A percentile compares a stretch with the other conserved stretches of the same genome.
Conservation (phyloP, 176 grass and related monocot genomes). For the Zizania latifolia region DNA sequence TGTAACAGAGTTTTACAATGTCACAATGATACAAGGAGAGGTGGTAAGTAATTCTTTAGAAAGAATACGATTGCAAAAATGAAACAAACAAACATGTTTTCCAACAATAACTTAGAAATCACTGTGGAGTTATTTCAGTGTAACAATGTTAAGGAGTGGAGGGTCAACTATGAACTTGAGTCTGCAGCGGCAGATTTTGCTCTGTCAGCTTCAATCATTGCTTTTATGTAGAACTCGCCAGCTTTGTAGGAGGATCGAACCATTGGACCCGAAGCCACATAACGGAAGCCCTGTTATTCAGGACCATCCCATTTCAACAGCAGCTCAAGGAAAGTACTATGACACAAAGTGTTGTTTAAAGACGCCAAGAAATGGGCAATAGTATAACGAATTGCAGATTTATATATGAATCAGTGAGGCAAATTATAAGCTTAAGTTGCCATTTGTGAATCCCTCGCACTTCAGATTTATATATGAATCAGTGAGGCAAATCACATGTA, state of each 20-base stretch:
- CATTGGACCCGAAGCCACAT: constrained; percentile 90
- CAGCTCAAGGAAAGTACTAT: background rate
- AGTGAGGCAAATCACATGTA: background rate
- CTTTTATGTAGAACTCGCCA: constrained; percentile 91
- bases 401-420: background rate
- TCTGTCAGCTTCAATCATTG: constrained; percentile 87
- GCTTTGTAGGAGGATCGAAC: constrained; percentile 93
- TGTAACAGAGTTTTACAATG: too few species aligned
- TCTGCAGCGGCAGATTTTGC: constrained; percentile 23
- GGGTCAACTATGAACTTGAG: constrained; percentile 18
- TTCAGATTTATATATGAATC: background rate
- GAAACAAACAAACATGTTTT: background rate
- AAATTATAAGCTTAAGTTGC: background rate
- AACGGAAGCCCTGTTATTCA: constrained; percentile 70
- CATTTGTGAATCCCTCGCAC: background rate
- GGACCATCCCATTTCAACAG: background rate
- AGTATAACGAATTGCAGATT: too few species aligned
- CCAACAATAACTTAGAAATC: background rate
- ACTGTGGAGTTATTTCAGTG: constrained; percentile 23
- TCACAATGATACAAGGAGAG: too few species aligned
- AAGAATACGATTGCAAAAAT: background rate
- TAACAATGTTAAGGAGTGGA: constrained; percentile 7
- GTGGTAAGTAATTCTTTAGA: too few species aligned
- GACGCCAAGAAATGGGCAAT: too few species aligned
- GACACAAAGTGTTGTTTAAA: background rate